Percentiles rank a stretch among this genome's conserved stretches.
Conservation (phyloP, 2,329 filamentous ascomycete species). For the Beauveria rudraprayagi region DNA sequence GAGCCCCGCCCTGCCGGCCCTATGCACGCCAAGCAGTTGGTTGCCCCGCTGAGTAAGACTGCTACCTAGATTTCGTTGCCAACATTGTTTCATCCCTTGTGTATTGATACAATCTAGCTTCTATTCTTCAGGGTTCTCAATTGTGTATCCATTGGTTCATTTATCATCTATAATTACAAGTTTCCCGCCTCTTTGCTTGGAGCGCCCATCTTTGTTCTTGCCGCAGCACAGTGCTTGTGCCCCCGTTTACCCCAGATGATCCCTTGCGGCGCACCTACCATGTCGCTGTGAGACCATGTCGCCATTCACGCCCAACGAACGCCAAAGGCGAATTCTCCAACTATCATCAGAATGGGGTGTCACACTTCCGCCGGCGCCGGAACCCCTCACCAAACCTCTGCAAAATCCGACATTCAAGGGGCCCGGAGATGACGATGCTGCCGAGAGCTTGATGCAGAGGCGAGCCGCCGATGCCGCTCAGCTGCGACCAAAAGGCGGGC, state of each 20-base stretch:
- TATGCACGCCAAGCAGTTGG: neutral
- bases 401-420: slow-evolving; percentile 36
- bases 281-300: slow-evolving; percentile 7
- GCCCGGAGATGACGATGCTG: slow-evolving; percentile 40
- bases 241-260: neutral
- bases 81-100: slow-evolving; percentile 5
- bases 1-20: neutral
- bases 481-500: slow-evolving; percentile 29
- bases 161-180: neutral
- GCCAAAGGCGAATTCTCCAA: slow-evolving; percentile 39
- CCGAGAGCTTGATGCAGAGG: slow-evolving; percentile 47
- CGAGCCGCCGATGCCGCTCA: slow-evolving; percentile 30
- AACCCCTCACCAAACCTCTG: slow-evolving; percentile 34
- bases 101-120: neutral
- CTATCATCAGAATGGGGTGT: slow-evolving; percentile 45
- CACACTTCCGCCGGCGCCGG: slow-evolving; percentile 29
- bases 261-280: neutral
- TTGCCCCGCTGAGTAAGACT: slow-evolving; percentile 8
- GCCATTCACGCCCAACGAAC: slow-evolving; percentile 24
- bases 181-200: neutral
- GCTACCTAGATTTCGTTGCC: neutral
- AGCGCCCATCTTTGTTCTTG: neutral
- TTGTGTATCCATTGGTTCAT: neutral
- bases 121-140: neutral
- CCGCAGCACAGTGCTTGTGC: neutral